These are phyloP conservation scores for Periconia sp. DNA, from an alignment of 2,329 filamentous ascomycete genomes.

Conservation along the genomic window DNA sequence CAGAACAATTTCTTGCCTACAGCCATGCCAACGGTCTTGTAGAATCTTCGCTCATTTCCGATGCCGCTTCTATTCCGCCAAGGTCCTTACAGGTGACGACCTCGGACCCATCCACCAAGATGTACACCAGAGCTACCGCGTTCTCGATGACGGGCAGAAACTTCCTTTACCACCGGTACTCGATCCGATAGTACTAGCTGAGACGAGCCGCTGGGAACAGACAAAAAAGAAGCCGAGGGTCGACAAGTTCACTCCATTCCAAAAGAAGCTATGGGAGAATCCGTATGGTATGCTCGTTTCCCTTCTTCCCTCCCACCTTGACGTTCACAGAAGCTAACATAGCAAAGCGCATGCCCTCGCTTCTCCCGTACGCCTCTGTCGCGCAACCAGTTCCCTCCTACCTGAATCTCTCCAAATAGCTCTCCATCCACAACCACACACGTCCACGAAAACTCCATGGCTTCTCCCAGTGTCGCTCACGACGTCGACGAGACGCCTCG, in stretches of 20 bases:
- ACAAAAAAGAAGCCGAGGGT: conserved; percentile 51
- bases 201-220: conserved; percentile 44
- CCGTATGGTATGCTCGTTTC: conserved; percentile 63
- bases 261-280: conserved; percentile 65
- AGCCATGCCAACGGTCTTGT: conserved; percentile 22
- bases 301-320: neutral
- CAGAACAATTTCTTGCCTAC: conserved; percentile 24
- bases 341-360: conserved; percentile 65
- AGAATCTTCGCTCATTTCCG: conserved; percentile 10
- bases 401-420: conserved; percentile 69
- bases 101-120: conserved; percentile 39
- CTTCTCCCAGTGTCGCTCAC: conserved; percentile 57
- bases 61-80: conserved; percentile 19
- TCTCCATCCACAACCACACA: conserved; percentile 64
- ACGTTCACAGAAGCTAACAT: conserved; percentile 8
- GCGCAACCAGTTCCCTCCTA: conserved; percentile 55
- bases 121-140: conserved; percentile 38
- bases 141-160: conserved; percentile 39
- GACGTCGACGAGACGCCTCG: conserved; percentile 26
- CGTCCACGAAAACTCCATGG: conserved; percentile 60
- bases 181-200: conserved; percentile 49
- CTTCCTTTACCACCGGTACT: conserved; percentile 58
- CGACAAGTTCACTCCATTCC: conserved; percentile 56
- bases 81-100: conserved; percentile 22
- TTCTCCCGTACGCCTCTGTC: conserved; percentile 64